These are phyloP conservation scores for Acacia melanoxylon DNA, from an alignment of 306 rosid species.

Conservation along the genomic window DNA sequence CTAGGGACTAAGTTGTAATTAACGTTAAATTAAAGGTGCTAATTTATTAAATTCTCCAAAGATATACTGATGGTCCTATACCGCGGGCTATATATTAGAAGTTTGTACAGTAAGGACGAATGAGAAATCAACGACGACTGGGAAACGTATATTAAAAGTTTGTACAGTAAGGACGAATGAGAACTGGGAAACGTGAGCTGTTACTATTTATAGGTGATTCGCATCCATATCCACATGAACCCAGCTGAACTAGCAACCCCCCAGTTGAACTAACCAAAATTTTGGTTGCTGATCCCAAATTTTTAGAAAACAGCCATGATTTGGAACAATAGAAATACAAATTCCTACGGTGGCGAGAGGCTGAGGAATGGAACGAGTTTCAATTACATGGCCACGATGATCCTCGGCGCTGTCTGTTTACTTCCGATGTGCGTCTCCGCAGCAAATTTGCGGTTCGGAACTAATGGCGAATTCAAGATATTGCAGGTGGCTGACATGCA, in stretches of 20 bases:
- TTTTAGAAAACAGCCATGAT: constrained; percentile 24
- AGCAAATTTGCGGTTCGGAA: constrained; percentile 52
- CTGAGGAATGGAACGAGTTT: constrained; percentile 23
- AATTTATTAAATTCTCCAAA: too few species aligned
- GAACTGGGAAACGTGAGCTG: not conserved
- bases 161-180: too few species aligned
- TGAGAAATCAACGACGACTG: not conserved
- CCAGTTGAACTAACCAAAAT: constrained; percentile 20
- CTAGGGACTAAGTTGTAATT: too few species aligned
- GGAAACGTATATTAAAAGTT: too few species aligned
- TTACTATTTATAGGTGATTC: not conserved
- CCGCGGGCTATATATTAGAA: too few species aligned
- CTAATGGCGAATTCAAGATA: constrained; percentile 79
- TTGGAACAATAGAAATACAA: constrained; percentile 16
- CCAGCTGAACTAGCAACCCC: not conserved
- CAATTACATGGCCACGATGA: constrained; percentile 7
- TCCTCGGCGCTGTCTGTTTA: constrained; percentile 11
- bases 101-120: too few species aligned
- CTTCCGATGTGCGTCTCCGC: constrained; percentile 39
- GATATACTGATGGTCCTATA: too few species aligned
- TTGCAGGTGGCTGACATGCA: constrained; percentile 98
- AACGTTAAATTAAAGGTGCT: too few species aligned
- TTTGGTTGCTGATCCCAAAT: constrained; percentile 10
- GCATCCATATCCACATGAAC: not conserved
- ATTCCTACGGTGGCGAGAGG: constrained; percentile 15